A percentile compares a stretch with the other conserved stretches of the same genome.
phyloP scores from a whole-genome alignment of 805 yeast species.

The Ogataea pini region DNA sequence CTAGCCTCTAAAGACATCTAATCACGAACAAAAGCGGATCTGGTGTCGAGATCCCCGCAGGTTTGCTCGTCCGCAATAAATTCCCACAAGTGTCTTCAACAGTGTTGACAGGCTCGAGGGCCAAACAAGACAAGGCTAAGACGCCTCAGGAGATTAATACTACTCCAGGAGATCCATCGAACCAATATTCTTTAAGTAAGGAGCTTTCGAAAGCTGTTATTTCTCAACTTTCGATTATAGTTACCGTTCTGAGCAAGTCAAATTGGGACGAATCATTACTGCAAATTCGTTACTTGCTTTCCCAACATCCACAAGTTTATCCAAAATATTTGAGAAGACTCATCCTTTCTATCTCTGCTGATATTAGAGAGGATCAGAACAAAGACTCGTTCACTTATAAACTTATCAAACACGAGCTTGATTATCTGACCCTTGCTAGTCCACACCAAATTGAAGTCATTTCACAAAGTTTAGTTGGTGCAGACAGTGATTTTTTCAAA shows the following conservation, averaged over 20 bases:
- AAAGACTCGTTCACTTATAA: conserved; percentile 24
- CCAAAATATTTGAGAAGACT: conserved; percentile 28
- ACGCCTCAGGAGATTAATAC: conserved; percentile 21
- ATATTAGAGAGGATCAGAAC: conserved; percentile 27
- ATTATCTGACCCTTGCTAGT: conserved; percentile 23
- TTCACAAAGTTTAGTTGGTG: conserved; percentile 16
- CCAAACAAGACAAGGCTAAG: conserved; percentile 25
- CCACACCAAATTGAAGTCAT: conserved; percentile 18
- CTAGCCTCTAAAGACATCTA: conserved; percentile 3
- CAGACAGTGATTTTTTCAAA: conserved; percentile 33
- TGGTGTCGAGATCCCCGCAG: conserved; percentile 7
- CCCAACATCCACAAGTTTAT: conserved; percentile 37
- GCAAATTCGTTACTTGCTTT: conserved; percentile 51
- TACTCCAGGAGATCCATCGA: conserved; percentile 2
- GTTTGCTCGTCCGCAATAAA: conserved; percentile 5
- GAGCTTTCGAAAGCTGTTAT: conserved; percentile 37
- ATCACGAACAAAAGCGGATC: conserved; percentile 1
- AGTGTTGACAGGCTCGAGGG: conserved; percentile 29
- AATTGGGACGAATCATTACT: conserved; percentile 41
- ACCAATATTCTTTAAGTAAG: conserved; percentile 13
- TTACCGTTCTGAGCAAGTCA: conserved; percentile 43
- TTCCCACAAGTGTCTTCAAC: conserved; percentile 23
- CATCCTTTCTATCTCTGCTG: conserved; percentile 12
- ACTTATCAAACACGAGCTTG: conserved; percentile 28
- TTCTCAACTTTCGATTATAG: conserved; percentile 55